Conservation (phyloP, 176 grass and related monocot species). For the Rhynchospora tenuis region DNA sequence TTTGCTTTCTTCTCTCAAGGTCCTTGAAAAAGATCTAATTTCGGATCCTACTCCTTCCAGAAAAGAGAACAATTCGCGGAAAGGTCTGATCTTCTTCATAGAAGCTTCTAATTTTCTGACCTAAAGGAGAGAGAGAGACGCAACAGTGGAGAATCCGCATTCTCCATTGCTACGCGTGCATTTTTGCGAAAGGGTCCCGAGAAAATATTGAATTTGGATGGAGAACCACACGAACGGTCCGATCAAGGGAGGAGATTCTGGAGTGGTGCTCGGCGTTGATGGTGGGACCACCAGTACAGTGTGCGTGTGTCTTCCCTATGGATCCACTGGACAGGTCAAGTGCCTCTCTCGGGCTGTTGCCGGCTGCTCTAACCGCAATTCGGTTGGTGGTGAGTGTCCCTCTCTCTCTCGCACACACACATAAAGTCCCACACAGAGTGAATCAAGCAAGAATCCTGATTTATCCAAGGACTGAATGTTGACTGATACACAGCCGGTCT, state of each 20-base stretch:
- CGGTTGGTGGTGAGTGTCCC: conserved; percentile 62
- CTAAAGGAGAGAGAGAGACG: neutral
- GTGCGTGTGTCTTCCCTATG: conserved; percentile 91
- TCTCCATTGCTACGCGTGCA: neutral
- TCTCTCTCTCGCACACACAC: neutral
- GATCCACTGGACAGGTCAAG: conserved; percentile 27
- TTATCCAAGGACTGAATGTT: neutral
- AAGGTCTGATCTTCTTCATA: neutral
- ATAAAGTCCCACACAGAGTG: neutral
- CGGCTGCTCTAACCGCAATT: conserved; percentile 94
- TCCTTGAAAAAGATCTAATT: neutral
- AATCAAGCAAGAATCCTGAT: neutral
- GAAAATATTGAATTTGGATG: conserved; percentile 27
- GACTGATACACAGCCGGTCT: neutral
- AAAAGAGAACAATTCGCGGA: neutral
- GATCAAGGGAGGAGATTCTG: conserved; percentile 21
- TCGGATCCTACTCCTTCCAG: neutral
- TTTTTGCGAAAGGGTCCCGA: neutral
- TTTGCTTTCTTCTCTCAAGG: neutral
- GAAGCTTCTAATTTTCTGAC: neutral
- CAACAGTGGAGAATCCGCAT: neutral
- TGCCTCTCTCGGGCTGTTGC: conserved; percentile 64
- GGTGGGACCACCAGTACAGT: conserved; percentile 93
- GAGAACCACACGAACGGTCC: conserved; percentile 50
- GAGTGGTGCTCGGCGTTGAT: conserved; percentile 85